Percentiles rank a stretch among this genome's conserved stretches.
Evolutionary conservation across 2,329 filamentous ascomycete genomes (phyloP).

Genomic region (Exutisphaerella laricina): DNA sequence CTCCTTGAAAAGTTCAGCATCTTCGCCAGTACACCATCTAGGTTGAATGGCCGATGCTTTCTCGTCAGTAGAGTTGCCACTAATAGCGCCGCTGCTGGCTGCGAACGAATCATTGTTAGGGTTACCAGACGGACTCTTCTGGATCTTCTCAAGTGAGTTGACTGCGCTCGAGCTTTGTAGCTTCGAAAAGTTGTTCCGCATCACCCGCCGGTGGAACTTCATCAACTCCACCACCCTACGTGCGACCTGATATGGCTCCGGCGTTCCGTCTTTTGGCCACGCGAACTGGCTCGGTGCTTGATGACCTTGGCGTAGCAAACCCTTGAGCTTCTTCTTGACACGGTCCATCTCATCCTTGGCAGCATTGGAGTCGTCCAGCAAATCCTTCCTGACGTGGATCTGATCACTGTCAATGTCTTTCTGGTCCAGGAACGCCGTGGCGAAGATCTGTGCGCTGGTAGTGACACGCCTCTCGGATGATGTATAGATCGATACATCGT

Average conservation of each 20-base stretch:
- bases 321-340: constrained; percentile 98
- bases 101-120: constrained; percentile 30
- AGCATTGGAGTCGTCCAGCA: constrained; percentile 94
- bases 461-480: constrained; percentile 93
- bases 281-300: constrained; percentile 92
- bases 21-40: constrained; percentile 94
- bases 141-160: constrained; percentile 51
- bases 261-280: constrained; percentile 90
- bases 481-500: constrained; percentile 91
- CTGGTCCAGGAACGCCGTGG: constrained; percentile 78
- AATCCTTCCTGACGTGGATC: constrained; percentile 86
- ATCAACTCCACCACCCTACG: constrained; percentile 89
- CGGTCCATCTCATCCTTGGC: constrained; percentile 99
- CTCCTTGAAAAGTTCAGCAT: constrained; percentile 89
- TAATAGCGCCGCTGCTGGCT: constrained; percentile 7
- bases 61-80: constrained; percentile 32
- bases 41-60: constrained; percentile 59
- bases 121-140: constrained; percentile 45
- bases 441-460: constrained; percentile 95
- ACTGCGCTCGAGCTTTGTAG: constrained; percentile 58
- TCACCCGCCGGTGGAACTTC: constrained; percentile 93
- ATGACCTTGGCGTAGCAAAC: constrained; percentile 82
- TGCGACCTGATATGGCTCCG: constrained; percentile 89
- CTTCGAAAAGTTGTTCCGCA: constrained; percentile 88
- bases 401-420: constrained; percentile 81